phyloP scores from a whole-genome alignment of 352 stramenopile species.

The Globisporangium perplexum region DNA sequence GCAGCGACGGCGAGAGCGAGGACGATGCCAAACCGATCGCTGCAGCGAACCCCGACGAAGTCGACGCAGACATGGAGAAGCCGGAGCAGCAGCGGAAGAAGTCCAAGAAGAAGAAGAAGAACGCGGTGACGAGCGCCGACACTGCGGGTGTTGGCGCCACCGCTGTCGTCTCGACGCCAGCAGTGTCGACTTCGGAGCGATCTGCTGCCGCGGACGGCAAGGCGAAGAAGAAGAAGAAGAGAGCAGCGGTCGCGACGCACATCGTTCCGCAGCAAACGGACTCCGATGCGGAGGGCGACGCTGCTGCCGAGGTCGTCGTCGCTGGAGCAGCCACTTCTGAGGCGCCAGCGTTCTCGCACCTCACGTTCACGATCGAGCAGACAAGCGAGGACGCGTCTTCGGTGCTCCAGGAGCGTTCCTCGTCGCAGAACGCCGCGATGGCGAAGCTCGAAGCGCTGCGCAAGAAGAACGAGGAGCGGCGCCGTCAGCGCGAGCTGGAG shows the following conservation, averaged over 20 bases:
- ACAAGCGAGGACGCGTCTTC: constrained; percentile 1
- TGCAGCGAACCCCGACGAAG: not conserved
- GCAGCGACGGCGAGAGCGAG: constrained; percentile 14
- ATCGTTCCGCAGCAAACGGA: constrained; percentile 23
- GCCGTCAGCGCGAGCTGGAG: constrained; percentile 31
- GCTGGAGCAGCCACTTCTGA: not conserved
- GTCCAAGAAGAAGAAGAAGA: constrained; percentile 19
- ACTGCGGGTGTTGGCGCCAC: not conserved
- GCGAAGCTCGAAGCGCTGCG: constrained; percentile 56
- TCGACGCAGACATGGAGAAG: not conserved
- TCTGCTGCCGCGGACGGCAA: not conserved
- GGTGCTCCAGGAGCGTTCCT: constrained; percentile 10
- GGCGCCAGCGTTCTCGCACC: not conserved
- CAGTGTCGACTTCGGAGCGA: not conserved
- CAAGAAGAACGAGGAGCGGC: constrained; percentile 74
- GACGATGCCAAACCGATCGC: constrained; percentile 2
- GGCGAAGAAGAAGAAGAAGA: constrained; percentile 20
- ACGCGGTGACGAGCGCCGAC: not conserved
- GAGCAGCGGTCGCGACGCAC: constrained; percentile 19
- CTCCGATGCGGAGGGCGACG: not conserved
- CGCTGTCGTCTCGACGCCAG: not conserved
- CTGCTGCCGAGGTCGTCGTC: no score
- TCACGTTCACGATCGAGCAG: constrained; percentile 1
- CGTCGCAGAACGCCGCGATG: constrained; percentile 70
- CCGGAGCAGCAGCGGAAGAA: constrained; percentile 8